phyloP scores from a whole-genome alignment of 2,329 filamentous ascomycete species.

The Herpomyces periplanetae region DNA sequence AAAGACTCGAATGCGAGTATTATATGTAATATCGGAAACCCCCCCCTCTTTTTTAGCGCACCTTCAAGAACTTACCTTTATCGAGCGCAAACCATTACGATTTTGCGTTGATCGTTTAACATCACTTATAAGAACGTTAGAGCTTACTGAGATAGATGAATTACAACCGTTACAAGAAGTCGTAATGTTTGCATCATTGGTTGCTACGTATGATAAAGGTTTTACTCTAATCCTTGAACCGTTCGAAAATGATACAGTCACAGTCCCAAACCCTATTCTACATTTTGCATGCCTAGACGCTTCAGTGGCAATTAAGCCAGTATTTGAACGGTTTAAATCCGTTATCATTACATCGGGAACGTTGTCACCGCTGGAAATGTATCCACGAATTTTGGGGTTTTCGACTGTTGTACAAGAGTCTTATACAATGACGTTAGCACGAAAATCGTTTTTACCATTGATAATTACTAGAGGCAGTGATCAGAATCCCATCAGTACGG shows the following conservation, averaged over 20 bases:
- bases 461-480: conserved; percentile 83
- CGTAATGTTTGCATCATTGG: conserved; percentile 76
- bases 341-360: conserved; percentile 96
- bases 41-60: conserved; percentile 72
- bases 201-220: conserved; percentile 82
- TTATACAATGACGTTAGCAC: conserved; percentile 76
- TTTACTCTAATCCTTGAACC: conserved; percentile 90
- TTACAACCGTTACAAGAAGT: conserved; percentile 90
- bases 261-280: conserved; percentile 77
- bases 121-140: conserved; percentile 66
- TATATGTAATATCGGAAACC: conserved; percentile 86
- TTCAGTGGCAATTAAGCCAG: conserved; percentile 84
- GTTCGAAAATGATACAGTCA: conserved; percentile 73
- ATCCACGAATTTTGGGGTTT: conserved; percentile 92
- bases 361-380: conserved; percentile 88
- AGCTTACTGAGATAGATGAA: conserved; percentile 89
- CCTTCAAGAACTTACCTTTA: conserved; percentile 78
- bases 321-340: conserved; percentile 85
- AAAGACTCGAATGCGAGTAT: conserved; percentile 90
- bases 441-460: conserved; percentile 85
- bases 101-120: conserved; percentile 87
- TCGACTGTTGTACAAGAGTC: conserved; percentile 74
- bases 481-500: conserved; percentile 62
- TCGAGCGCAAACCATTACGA: conserved; percentile 67
- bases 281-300: conserved; percentile 91